Conservation (phyloP, 441 rosid genomes). For the Populus tomentosa region DNA sequence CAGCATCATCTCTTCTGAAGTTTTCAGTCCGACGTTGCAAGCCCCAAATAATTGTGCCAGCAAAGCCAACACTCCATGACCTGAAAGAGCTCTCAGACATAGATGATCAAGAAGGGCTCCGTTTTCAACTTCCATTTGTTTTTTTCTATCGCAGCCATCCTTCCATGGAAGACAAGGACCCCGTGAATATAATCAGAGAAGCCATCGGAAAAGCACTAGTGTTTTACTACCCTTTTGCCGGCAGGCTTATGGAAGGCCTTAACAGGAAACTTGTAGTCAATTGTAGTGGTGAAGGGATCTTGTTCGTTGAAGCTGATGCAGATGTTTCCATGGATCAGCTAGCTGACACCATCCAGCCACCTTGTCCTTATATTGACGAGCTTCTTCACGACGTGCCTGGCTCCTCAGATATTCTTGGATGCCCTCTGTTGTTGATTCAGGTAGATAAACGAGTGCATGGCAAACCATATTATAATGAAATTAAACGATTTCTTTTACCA, state of each 20-base stretch:
- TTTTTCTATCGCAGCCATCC: neutral
- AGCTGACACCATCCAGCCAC: neutral
- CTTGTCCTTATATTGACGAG: neutral
- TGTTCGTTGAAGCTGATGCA: neutral
- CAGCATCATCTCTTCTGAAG: no score
- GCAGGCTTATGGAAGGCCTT: neutral
- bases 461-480: no score
- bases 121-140: neutral
- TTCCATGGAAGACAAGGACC: neutral
- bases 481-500: no score
- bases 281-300: neutral
- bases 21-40: neutral
- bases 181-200: neutral
- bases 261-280: neutral
- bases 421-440: conserved; percentile 3
- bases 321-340: neutral
- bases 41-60: neutral
- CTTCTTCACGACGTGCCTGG: neutral
- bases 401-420: neutral
- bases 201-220: neutral
- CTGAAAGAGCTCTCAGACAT: no score
- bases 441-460: neutral
- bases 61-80: neutral
- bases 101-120: conserved; percentile 3
- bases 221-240: neutral